phyloP scores from a whole-genome alignment of 2,329 filamentous ascomycete species.

The Aureobasidium sp. region DNA sequence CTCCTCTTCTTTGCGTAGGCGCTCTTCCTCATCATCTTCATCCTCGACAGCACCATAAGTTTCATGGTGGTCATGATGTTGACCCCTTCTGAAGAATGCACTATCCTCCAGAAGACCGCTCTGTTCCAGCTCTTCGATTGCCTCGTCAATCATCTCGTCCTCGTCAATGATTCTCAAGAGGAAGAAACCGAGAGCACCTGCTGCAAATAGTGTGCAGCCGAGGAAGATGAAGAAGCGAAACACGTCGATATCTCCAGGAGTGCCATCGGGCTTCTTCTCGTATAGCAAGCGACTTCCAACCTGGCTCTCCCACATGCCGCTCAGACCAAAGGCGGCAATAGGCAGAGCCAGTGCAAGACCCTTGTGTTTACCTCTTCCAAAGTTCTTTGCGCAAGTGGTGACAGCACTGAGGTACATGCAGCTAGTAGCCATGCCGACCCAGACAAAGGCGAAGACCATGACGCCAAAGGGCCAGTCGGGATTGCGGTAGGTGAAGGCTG shows the following conservation, averaged over 20 bases:
- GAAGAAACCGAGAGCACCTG: conserved; percentile 67
- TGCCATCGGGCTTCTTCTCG: conserved; percentile 56
- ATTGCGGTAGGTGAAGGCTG: conserved; percentile 67
- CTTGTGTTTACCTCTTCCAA: conserved; percentile 78
- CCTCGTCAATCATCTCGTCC: conserved; percentile 79
- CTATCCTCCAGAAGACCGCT: conserved; percentile 74
- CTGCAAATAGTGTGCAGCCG: conserved; percentile 55
- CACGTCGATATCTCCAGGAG: conserved; percentile 56
- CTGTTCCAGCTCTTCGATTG: conserved; percentile 81
- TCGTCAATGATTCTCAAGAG: conserved; percentile 73
- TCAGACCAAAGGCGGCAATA: conserved; percentile 86
- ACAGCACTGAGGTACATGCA: conserved; percentile 84
- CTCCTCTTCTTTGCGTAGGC: conserved; percentile 42
- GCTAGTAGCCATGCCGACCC: conserved; percentile 74
- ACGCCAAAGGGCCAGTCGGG: conserved; percentile 62
- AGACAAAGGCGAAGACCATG: conserved; percentile 80
- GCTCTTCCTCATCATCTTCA: conserved; percentile 39
- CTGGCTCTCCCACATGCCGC: conserved; percentile 94
- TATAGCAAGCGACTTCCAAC: conserved; percentile 70
- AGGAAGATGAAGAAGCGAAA: conserved; percentile 86
- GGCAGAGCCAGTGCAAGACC: conserved; percentile 83
- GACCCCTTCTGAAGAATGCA: conserved; percentile 57
- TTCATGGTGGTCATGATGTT: conserved; percentile 29
- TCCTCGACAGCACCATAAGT: conserved; percentile 57
- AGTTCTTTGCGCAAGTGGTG: conserved; percentile 98